phyloP scores from a whole-genome alignment of 495 filamentous ascomycete species.

The Monascus purpureus region DNA sequence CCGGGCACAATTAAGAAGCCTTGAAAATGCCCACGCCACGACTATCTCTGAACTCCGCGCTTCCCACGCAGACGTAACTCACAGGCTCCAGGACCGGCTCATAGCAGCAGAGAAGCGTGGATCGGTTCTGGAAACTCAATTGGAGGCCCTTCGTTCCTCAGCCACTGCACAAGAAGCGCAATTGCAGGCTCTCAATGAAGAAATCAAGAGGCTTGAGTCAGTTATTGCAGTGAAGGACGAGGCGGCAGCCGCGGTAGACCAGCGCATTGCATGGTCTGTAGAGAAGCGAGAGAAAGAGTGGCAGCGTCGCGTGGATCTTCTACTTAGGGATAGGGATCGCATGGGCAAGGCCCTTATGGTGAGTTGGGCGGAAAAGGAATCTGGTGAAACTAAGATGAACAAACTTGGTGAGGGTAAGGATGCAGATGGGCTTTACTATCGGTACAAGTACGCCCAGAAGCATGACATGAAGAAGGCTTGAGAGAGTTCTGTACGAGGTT shows the following conservation, averaged over 20 bases:
- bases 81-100: slow-evolving; percentile 25
- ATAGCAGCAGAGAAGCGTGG: slow-evolving; percentile 30
- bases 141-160: slow-evolving; percentile 15
- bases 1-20: slow-evolving; percentile 24
- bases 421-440: background rate
- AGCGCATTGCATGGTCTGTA: slow-evolving; percentile 27
- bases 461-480: slow-evolving; percentile 9
- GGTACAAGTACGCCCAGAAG: slow-evolving; percentile 1
- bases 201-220: slow-evolving; percentile 20
- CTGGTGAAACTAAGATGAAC: slow-evolving; percentile 20
- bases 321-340: slow-evolving; percentile 42
- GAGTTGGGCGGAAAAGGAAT: slow-evolving; percentile 37
- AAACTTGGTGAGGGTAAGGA: background rate
- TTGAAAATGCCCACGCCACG: slow-evolving; percentile 24
- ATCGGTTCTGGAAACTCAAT: slow-evolving; percentile 23
- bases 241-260: slow-evolving; percentile 23
- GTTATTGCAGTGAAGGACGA: slow-evolving; percentile 29
- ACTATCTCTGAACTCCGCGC: slow-evolving; percentile 25
- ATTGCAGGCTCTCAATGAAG: slow-evolving; percentile 16
- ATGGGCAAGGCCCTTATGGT: slow-evolving; percentile 37
- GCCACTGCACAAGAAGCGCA: slow-evolving; percentile 10
- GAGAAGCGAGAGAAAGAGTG: slow-evolving; percentile 38
- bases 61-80: slow-evolving; percentile 29
- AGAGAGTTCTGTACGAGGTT: background rate
- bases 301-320: slow-evolving; percentile 33